Evolutionary conservation across 345 rosid genomes (phyloP), one percentile per base, ranked within the genome.

Genomic region (Euclidium syriacum): DNA sequence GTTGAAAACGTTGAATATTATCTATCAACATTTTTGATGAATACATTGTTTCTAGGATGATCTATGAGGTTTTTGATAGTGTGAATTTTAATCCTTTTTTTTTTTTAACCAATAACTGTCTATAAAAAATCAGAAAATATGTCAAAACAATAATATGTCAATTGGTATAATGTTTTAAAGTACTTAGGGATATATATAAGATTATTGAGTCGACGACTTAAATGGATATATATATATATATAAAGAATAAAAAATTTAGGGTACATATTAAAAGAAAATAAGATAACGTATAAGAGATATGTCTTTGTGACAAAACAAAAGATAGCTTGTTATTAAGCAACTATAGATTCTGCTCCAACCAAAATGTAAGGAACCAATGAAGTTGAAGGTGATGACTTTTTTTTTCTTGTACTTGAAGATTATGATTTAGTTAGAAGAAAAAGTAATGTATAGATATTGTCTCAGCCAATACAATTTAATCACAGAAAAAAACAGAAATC

Each of bases 301-400:
- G 52, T 41, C 33, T 42, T 7, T 60, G 48, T 52, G 62, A 69
- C 49, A 52, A 43, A 33, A 33, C 33, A 60, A 69, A 19, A 34
- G 46, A 52, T 23, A 34, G 55, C 14, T n/a, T n/a, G n/a, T n/a
- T 19, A 49, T 14, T 52, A 19, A 52, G 61, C 26, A 52, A 50
- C 29, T 41, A 51, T 10, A 51, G 38, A 23, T 61, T 26, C 44
- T 57, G 48, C 15, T 10, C 24, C 66, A n/a, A n/a, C n/a, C 46
- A 46, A 7, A 42, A 17, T 42, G 23, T 34, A 10, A 25, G 67
- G 73, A 52, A 43, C 54, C 40, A 68, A 32, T 52, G 43, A 39
- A 29, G 52, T 20, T 17, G 18, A 59, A 60, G 60, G 41, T 17
- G 38, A 6, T 23, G 0, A 8, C 9, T 7, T 33, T 5, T 36